Evolutionary conservation across 352 stramenopile species (phyloP), one percentile per base, ranked within the genome.

Genomic region (Pythium rishiriense): DNA sequence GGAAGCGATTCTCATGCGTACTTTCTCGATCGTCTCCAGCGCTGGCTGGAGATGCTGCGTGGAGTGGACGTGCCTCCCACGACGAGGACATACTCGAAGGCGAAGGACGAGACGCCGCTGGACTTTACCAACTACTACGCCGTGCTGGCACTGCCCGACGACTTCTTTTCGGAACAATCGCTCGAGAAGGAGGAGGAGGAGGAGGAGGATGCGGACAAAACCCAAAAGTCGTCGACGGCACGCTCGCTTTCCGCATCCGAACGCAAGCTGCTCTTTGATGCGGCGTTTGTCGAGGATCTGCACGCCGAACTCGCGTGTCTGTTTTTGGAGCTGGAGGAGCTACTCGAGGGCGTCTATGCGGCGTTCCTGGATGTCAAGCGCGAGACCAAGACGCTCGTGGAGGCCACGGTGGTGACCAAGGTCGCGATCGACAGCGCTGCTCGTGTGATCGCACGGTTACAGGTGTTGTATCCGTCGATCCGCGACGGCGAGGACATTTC

Each of bases 321-420:
- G 28, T 62, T 75, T 31, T 39, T 81, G 43, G 68, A 81, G 47
- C 21, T 75, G 5, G 61, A 73, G 3, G 56, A 62, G 28, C 56
- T 54, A 5, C 12, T 2, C 3, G 56, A 62, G 24, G 21, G 6
- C 3, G 64, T 76, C 6, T 74, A 69, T 26, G 54, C 1, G 11
- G 58, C 66, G 11, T 77, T 73, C 19, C 29, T 57, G 4, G 50
- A 76, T 15, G 74, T 81, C 12, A 81, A 81, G 48, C 64, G 58
- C 10, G 53, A 77, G 49, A 39, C 64, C 21, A 67, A 64, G 25
- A 75, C 74, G 21, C 64, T 81, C 42, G 43, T 79, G 21, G 71
- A 81, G 25, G 68, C 74, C 3, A 62, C 64, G 0, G 56, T 70
- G 0, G 71, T 77, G 14, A 62, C 69, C 0, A 73, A 79, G 22